Conservation (phyloP, 148 eudicot genomes). For the Dysphania ambrosioides region DNA sequence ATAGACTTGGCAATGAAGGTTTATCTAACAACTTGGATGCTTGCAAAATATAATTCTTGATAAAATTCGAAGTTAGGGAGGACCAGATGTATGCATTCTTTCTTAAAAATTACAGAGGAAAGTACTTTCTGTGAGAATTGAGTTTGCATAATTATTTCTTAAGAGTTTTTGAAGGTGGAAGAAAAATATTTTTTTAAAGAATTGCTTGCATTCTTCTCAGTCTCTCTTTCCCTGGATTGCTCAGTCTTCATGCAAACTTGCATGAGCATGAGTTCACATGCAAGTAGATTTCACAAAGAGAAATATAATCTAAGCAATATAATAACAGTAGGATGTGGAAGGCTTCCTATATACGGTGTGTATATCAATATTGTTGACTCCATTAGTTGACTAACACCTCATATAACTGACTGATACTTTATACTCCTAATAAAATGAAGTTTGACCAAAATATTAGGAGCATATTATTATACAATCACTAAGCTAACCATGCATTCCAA, state of each 20-base stretch:
- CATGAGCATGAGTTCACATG: conserved; percentile 13
- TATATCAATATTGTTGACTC: too few relatives aligned
- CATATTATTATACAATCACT: too few relatives aligned
- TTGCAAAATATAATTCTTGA: too few relatives aligned
- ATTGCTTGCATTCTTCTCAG: background rate
- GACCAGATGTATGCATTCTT: too few relatives aligned
- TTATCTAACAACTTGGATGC: too few relatives aligned
- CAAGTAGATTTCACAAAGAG: background rate
- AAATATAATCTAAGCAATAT: background rate
- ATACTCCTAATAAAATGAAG: too few relatives aligned
- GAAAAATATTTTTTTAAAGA: background rate
- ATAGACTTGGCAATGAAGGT: too few relatives aligned
- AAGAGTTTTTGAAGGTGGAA: background rate
- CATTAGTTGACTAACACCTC: too few relatives aligned
- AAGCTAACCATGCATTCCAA: conserved; percentile 22
- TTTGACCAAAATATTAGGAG: too few relatives aligned
- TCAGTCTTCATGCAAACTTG: background rate
- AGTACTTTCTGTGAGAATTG: background rate
- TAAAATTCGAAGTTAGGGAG: background rate
- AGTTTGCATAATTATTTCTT: background rate
- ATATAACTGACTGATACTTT: too few relatives aligned
- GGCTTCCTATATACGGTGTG: too few relatives aligned
- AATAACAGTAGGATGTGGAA: too few relatives aligned
- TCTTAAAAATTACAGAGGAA: background rate
- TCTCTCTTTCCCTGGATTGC: background rate